Percentiles rank a stretch among this genome's conserved stretches.
Conservation (phyloP, 1,284 basidiomycete species). For the Sutorius eximius region DNA sequence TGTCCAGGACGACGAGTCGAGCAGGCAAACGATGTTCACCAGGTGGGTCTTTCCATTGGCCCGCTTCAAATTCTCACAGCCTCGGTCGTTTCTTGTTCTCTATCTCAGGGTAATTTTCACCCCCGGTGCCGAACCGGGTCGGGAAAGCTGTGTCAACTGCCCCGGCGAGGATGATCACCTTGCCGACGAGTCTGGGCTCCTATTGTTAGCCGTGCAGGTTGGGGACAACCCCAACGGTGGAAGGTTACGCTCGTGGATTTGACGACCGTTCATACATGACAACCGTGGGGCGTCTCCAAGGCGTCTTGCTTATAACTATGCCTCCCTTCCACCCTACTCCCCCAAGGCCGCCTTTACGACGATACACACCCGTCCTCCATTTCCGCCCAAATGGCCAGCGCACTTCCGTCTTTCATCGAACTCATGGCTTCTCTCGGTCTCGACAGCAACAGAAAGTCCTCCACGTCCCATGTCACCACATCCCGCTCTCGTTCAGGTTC, state of each 20-base stretch:
- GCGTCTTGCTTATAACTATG: slow-evolving; percentile 31
- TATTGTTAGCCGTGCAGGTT: slow-evolving; percentile 38
- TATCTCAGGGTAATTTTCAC: neutral
- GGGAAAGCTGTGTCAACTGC: slow-evolving; percentile 25
- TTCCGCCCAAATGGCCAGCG: slow-evolving; percentile 46
- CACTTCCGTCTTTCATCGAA: slow-evolving; percentile 80
- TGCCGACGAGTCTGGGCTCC: slow-evolving; percentile 33
- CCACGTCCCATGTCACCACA: slow-evolving; percentile 24
- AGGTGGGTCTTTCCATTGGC: neutral
- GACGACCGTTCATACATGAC: slow-evolving; percentile 38
- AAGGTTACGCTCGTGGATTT: slow-evolving; percentile 46
- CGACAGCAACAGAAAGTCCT: slow-evolving; percentile 41
- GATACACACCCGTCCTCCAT: slow-evolving; percentile 17
- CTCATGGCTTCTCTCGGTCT: slow-evolving; percentile 79
- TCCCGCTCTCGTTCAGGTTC: slow-evolving; percentile 36
- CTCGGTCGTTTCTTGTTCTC: neutral
- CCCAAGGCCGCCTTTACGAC: slow-evolving; percentile 42
- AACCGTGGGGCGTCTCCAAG: slow-evolving; percentile 41
- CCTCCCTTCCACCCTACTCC: slow-evolving; percentile 19
- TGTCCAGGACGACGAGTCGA: slow-evolving; percentile 9
- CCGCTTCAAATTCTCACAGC: slow-evolving; percentile 1
- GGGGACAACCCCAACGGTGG: slow-evolving; percentile 36
- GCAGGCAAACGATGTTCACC: neutral
- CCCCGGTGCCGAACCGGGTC: slow-evolving; percentile 22
- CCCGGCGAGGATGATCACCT: slow-evolving; percentile 29